Conservation (phyloP, 1,284 basidiomycete species). For the Polyporus tsugae region DNA sequence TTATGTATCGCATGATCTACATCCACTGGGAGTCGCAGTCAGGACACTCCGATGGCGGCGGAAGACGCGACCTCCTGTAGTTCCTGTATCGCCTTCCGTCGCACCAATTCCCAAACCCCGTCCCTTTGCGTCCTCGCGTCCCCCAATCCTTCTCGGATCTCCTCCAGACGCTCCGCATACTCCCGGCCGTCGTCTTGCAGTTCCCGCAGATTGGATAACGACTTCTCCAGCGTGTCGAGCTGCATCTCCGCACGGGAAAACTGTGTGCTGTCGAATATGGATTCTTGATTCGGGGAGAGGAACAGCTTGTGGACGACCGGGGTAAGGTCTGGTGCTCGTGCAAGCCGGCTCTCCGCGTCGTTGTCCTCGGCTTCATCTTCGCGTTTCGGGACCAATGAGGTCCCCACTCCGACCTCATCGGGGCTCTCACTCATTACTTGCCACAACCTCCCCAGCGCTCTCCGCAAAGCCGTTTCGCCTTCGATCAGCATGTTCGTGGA, state of each 20-base stretch:
- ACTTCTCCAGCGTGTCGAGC: constrained; percentile 74
- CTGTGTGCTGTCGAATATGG: constrained; percentile 59
- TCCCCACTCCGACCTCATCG: constrained; percentile 37
- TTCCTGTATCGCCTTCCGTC: constrained; percentile 76
- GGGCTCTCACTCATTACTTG: constrained; percentile 79
- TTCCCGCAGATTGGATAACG: constrained; percentile 72
- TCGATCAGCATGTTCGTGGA: constrained; percentile 82
- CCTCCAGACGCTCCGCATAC: constrained; percentile 80
- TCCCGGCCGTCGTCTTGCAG: constrained; percentile 84
- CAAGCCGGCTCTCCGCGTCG: constrained; percentile 57
- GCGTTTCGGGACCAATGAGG: constrained; percentile 65
- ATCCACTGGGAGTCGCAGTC: constrained; percentile 5
- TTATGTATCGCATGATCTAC: constrained; percentile 1
- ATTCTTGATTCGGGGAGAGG: constrained; percentile 56
- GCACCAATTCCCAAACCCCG: constrained; percentile 76
- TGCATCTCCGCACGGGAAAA: constrained; percentile 71
- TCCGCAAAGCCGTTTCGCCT: constrained; percentile 74
- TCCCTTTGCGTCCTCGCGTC: constrained; percentile 73
- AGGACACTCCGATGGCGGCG: constrained; percentile 37
- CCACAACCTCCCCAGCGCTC: constrained; percentile 80
- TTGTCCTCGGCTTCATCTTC: constrained; percentile 64
- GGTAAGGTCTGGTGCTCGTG: constrained; percentile 70
- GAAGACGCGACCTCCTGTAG: constrained; percentile 67
- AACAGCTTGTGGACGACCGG: constrained; percentile 74
- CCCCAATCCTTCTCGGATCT: constrained; percentile 80